These are phyloP conservation scores for Willaertia magna DNA, from an alignment of 208 protist species.

Conservation along the genomic window DNA sequence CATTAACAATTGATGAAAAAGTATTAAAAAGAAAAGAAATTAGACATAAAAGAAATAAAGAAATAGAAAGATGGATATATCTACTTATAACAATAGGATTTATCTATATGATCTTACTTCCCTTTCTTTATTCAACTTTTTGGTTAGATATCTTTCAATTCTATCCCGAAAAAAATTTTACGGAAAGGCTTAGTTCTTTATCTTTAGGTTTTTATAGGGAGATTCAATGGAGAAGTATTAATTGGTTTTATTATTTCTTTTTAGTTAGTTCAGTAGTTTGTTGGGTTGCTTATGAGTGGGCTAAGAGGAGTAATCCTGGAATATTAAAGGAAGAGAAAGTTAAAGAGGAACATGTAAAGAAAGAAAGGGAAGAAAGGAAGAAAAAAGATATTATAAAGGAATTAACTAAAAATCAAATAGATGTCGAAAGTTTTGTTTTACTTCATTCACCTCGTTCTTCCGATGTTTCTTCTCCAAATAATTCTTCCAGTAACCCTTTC, in stretches of 20 bases:
- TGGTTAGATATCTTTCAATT: neutral
- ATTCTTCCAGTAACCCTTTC: neutral
- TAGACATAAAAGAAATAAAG: neutral
- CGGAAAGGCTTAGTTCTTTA: neutral
- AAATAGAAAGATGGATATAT: neutral
- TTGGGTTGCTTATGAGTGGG: neutral
- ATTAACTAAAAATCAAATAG: neutral
- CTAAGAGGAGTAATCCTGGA: neutral
- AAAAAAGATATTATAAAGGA: neutral
- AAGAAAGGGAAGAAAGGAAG: neutral
- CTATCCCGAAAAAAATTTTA: neutral
- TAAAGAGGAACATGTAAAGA: neutral
- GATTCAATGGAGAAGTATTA: neutral
- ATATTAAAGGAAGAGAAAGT: neutral
- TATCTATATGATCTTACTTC: neutral
- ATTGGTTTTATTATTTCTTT: neutral
- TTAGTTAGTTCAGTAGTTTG: neutral
- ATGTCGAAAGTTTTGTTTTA: neutral
- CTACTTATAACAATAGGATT: neutral
- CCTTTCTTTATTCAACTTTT: neutral
- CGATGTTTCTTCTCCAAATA: neutral
- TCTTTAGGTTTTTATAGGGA: neutral
- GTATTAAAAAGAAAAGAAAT: neutral
- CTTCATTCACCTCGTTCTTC: neutral
- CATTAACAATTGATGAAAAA: neutral